A percentile compares a stretch with the other conserved stretches of the same genome.
Evolutionary conservation across 108 stramenopile genomes (phyloP).

Genomic region (Cyclotella distinguenda): DNA sequence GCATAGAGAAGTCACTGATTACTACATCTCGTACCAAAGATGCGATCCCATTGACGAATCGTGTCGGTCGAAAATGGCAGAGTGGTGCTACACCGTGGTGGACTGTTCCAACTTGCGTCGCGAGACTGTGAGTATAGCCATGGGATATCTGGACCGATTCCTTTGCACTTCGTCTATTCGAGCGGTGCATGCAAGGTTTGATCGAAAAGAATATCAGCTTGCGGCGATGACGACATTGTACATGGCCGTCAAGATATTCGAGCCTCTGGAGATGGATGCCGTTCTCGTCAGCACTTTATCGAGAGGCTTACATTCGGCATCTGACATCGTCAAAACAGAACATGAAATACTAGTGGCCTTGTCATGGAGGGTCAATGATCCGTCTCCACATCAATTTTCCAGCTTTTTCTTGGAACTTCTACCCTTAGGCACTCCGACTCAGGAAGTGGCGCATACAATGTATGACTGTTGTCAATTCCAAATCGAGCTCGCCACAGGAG

Average conservation of each 20-base stretch:
- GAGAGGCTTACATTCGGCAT: slow-evolving; percentile 65
- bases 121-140: slow-evolving; percentile 64
- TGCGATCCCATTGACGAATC: slow-evolving; percentile 27
- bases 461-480: slow-evolving; percentile 33
- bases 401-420: slow-evolving; percentile 33
- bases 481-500: slow-evolving; percentile 28
- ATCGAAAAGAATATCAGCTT: slow-evolving; percentile 62
- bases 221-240: slow-evolving; percentile 62
- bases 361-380: slow-evolving; percentile 67
- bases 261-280: slow-evolving; percentile 75
- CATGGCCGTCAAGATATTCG: slow-evolving; percentile 64
- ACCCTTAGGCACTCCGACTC: slow-evolving; percentile 2
- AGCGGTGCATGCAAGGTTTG: slow-evolving; percentile 25
- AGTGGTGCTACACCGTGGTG: slow-evolving; percentile 66
- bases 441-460: slow-evolving; percentile 7
- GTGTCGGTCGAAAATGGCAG: slow-evolving; percentile 66
- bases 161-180: slow-evolving; percentile 34
- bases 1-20: no score
- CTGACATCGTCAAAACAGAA: slow-evolving; percentile 74
- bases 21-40: background rate
- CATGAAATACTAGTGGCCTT: slow-evolving; percentile 65
- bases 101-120: slow-evolving; percentile 54
- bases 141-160: slow-evolving; percentile 67
- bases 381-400: slow-evolving; percentile 40
- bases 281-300: slow-evolving; percentile 66